Conservation (phyloP, 352 stramenopile species). For the Phytophthora syringae region DNA sequence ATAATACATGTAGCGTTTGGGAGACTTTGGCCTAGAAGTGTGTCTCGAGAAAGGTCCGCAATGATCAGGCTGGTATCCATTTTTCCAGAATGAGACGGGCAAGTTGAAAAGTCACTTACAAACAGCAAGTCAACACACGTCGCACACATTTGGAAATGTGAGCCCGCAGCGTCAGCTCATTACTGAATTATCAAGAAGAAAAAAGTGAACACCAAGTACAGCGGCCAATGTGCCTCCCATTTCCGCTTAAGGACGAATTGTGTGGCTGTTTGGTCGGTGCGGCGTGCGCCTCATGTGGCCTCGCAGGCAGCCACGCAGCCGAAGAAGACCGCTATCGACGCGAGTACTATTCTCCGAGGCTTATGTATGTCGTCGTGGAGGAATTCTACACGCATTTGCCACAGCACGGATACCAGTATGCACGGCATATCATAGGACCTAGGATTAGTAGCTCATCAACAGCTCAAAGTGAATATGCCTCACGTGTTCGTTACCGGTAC, state of each 20-base stretch:
- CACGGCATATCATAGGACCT: too few relatives aligned
- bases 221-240: constrained; percentile 27
- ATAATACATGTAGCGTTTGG: too few relatives aligned
- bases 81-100: constrained; percentile 22
- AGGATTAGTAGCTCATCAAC: too few relatives aligned
- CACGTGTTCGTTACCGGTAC: too few relatives aligned
- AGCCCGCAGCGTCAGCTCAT: constrained; percentile 6
- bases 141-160: constrained; percentile 16
- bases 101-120: constrained; percentile 23
- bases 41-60: too few relatives aligned
- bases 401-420: constrained; percentile 20
- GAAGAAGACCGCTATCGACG: constrained; percentile 32
- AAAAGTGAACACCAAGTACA: background rate
- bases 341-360: constrained; percentile 19
- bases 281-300: constrained; percentile 30
- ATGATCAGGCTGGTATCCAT: too few relatives aligned
- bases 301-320: too few relatives aligned
- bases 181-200: constrained; percentile 14
- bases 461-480: too few relatives aligned
- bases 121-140: constrained; percentile 25
- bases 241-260: constrained; percentile 30
- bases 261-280: constrained; percentile 35
- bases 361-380: constrained; percentile 29
- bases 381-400: constrained; percentile 7
- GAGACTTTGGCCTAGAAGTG: too few relatives aligned